Evolutionary conservation across 2,329 filamentous ascomycete species (phyloP), one percentile per base, ranked within the genome.

Genomic region (Dissoconium aciculare): DNA sequence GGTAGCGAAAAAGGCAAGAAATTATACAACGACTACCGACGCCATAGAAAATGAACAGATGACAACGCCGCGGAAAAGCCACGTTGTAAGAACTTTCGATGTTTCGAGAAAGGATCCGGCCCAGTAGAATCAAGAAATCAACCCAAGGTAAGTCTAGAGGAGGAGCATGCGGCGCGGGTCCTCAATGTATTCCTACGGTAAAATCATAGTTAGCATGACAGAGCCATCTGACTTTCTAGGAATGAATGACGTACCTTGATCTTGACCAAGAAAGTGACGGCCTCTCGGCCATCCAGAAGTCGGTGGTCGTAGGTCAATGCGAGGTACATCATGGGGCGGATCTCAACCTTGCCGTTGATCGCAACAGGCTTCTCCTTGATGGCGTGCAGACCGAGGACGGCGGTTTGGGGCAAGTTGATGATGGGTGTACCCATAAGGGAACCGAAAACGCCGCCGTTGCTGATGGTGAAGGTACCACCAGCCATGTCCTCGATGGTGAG

Each of bases 401-500:
- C 70, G 36, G 80, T 87, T 56, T 95, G 87, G 10, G 87, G 87
- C 28, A 93, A 67, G 61, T 98, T 98, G 66, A 98, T 95, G 55
- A 98, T 95, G 6, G 89, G 89, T 0, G 89, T 98, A 30, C 89
- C 89, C 80, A 93, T 91, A 36, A 95, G 67, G 10, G 87, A 94
- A 35, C 89, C 89, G 50, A 98, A 98, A 31, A 98, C 87, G 45
- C 89, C 89, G 35, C 89, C 74, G 56, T 94, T 95, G 67, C 80
- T 89, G 64, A 94, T 94, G 38, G 89, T 95, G 59, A 94, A 98
- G 19, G 87, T 94, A 42, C 89, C 89, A 37, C 89, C 89, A 37
- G 89, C 89, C 84, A 98, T 94, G 55, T 98, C 89, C 63, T 98
- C 89, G 48, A 98, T 94, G 2, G 89, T 95, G 43, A 98, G 71